These are phyloP conservation scores for Brassica napus DNA, from an alignment of 345 rosid genomes.

Conservation along the genomic window Da-Ae NC_063452.1:26884501-26885000, in stretches of 20 bases:
- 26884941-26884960: slow-evolving; percentile 12
- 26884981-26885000: background rate
- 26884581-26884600: slow-evolving; percentile 30
- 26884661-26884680: slow-evolving; percentile 12
- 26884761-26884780: background rate
- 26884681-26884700: background rate
- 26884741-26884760: background rate
- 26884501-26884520: slow-evolving; percentile 7
- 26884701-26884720: background rate
- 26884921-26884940: slow-evolving; percentile 13
- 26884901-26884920: slow-evolving; percentile 19
- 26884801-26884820: background rate
- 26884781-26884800: background rate
- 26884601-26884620: slow-evolving; percentile 18
- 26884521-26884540: slow-evolving; percentile 28
- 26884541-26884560: slow-evolving; percentile 27
- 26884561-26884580: slow-evolving; percentile 29
- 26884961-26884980: background rate
- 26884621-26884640: background rate
- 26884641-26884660: background rate
- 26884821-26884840: background rate
- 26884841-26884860: slow-evolving; percentile 13
- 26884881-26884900: background rate
- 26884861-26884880: background rate
- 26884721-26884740: background rate